A percentile compares a stretch with the other conserved stretches of the same genome.
Conservation (phyloP, 176 grass and related monocot species). For the Oryza nivara region DNA sequence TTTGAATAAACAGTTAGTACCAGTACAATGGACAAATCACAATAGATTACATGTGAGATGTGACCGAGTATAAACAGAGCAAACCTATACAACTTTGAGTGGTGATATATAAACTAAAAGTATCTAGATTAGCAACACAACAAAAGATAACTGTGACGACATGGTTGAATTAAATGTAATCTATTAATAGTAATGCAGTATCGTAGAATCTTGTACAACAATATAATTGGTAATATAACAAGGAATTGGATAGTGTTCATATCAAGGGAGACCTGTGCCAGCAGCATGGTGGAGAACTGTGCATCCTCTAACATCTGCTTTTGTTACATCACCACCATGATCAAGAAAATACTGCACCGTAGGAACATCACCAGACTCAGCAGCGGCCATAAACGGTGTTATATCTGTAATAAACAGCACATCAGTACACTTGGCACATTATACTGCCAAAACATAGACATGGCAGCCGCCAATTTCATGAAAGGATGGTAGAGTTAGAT, state of each 20-base stretch:
- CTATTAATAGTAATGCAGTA: neutral
- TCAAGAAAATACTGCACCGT: conserved; percentile 40
- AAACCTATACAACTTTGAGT: neutral
- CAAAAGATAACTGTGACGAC: neutral
- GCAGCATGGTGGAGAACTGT: conserved; percentile 27
- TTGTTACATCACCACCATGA: conserved; percentile 35
- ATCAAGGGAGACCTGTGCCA: neutral
- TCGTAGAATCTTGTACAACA: neutral
- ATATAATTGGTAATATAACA: neutral
- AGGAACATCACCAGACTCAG: conserved; percentile 35
- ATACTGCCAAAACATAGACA: neutral
- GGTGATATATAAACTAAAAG: neutral
- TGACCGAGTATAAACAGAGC: neutral
- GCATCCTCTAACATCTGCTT: conserved; percentile 21
- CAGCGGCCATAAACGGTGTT: conserved; percentile 39
- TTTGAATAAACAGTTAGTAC: neutral
- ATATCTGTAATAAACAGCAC: neutral
- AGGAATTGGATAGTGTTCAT: neutral
- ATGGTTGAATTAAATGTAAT: neutral
- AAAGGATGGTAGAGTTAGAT: neutral
- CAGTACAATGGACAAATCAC: neutral
- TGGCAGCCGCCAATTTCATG: neutral
- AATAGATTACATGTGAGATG: neutral
- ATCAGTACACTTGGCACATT: neutral
- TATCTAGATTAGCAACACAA: neutral